Percentiles rank a stretch among this genome's conserved stretches.
phyloP scores from a whole-genome alignment of 2,329 filamentous ascomycete species.

The Claviceps sp. region DNA sequence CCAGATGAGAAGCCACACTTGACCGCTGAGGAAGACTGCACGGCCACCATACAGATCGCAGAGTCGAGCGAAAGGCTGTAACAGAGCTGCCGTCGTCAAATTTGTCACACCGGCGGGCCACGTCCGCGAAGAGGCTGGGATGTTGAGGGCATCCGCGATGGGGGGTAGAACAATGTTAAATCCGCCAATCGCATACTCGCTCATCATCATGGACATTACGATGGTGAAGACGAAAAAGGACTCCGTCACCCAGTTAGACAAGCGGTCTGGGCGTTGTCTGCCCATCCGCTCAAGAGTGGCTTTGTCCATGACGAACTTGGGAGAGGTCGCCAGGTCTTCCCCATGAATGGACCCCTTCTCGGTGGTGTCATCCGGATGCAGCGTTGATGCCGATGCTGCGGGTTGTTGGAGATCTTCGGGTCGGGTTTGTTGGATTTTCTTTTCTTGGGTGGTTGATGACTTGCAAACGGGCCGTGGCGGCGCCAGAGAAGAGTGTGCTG shows the following conservation, averaged over 20 bases:
- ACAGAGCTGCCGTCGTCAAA: conserved; percentile 38
- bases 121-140: conserved; percentile 45
- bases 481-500: not conserved
- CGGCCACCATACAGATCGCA: conserved; percentile 52
- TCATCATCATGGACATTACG: conserved; percentile 48
- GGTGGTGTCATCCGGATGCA: not conserved
- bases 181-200: conserved; percentile 65
- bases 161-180: conserved; percentile 62
- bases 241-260: conserved; percentile 41
- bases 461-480: not conserved
- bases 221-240: conserved; percentile 49
- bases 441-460: not conserved
- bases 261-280: conserved; percentile 44
- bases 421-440: not conserved
- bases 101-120: conserved; percentile 55
- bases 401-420: not conserved
- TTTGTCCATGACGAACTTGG: conserved; percentile 8
- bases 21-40: conserved; percentile 43
- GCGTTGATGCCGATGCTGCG: not conserved
- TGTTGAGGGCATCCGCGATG: conserved; percentile 45
- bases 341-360: not conserved
- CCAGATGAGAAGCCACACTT: conserved; percentile 55
- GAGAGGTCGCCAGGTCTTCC: not conserved
- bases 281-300: conserved; percentile 45
- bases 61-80: conserved; percentile 50